Evolutionary conservation across 495 filamentous ascomycete genomes (phyloP), one percentile per base, ranked within the genome.

Genomic region (Tuber aestivum): DNA sequence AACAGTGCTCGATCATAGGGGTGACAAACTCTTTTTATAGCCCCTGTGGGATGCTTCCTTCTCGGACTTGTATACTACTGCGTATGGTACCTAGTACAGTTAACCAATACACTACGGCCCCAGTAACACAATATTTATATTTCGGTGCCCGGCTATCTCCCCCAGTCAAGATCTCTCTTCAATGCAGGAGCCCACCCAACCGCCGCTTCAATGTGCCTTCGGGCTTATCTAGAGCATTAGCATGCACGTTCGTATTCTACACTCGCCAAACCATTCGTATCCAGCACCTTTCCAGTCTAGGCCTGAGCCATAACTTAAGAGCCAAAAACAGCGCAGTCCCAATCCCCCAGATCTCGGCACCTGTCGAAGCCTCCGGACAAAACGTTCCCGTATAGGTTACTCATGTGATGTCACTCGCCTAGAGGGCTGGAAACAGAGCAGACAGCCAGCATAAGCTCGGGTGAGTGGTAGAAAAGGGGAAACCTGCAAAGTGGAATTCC

Each of bases 331-430:
- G 14, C 35, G 27, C 14, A 35, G 56, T 6, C 14, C 56, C 56
- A 27, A 35, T 65, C 56, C 27, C 27, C 56, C 14, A 65, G 3
- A 27, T 14, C 27, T 35, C 56, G 27, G 56, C 27, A 65, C 56
- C 18, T 65, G 16, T 35, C 14, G 16, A 65, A 65, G 4, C 56
- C 27, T 65, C 56, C 27, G 56, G 56, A 32, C 35, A 35, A 65
- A 65, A 18, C 27, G 12, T 18, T 35, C 56, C 27, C 4, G 14
- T 56, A 35, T 2, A 65, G 27, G 56, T 4, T 18, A 18, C 32
- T 65, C 56, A 65, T 65, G 56, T 65, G 32, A 35, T 65, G 56
- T 65, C 56, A 65, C 56, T 65, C 56, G 56, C 27, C 56, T 35
- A 65, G 27, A 35, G 56, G 56, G 56, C 56, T 3, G 27, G 7